Evolutionary conservation across 2,329 filamentous ascomycete species (phyloP).

Genomic region (Chrysoporthe austroafricana): DNA sequence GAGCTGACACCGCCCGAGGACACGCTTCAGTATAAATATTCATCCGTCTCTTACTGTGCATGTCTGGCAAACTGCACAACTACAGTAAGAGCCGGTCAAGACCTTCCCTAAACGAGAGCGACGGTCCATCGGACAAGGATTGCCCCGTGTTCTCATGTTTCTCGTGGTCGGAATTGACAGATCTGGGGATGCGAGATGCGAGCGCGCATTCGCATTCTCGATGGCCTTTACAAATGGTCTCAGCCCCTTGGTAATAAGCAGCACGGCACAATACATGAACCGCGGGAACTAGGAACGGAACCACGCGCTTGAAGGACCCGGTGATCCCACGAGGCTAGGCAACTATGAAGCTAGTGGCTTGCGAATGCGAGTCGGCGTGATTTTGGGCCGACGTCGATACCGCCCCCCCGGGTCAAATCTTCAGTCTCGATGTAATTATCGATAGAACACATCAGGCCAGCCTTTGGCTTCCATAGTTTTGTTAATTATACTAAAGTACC

Average conservation of each 20-base stretch:
- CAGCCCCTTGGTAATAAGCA: background rate
- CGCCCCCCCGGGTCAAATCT: too few relatives aligned
- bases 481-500: too few relatives aligned
- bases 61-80: background rate
- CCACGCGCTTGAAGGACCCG: background rate
- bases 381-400: background rate
- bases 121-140: background rate
- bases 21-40: background rate
- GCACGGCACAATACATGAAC: background rate
- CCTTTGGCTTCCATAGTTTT: too few relatives aligned
- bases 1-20: background rate
- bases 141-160: background rate
- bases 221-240: background rate
- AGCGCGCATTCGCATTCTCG: background rate
- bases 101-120: background rate
- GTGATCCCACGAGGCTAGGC: background rate
- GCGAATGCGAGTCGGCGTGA: constrained; percentile 11
- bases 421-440: too few relatives aligned
- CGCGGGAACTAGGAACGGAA: background rate
- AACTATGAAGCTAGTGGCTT: background rate
- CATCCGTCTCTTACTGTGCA: background rate
- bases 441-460: too few relatives aligned
- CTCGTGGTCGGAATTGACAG: background rate
- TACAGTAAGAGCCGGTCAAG: background rate
- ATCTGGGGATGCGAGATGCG: background rate